Base-by-base conservation (phyloP, 2,329 filamentous ascomycete species). In the Xylaria sp. region DNA sequence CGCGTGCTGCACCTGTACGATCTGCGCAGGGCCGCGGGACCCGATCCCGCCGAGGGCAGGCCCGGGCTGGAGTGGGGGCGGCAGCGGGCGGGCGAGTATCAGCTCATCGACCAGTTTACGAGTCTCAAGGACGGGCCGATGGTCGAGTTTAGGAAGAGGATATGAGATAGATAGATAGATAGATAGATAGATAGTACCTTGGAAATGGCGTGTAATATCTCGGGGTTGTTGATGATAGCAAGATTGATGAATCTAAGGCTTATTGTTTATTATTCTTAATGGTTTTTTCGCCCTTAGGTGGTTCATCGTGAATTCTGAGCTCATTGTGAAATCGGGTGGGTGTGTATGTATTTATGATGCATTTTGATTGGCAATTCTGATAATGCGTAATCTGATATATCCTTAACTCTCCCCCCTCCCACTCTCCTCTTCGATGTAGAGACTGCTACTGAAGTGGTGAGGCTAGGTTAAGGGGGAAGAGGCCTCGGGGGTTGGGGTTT, bases 81-180 rank as follows among this genome's bases (percentile, higher is more conserved):
- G 54, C 84, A 89, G 64, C 82, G 85, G 55, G 76, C 75, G 21
- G 81, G 76, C 1, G 92, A 93, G 83, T 92, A 90, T 78, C 91
- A 93, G 82, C 81, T 93, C 65, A 81, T 86, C 60, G 92, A 94
- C 77, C 90, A 88, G 21, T 93, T 94, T 79, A 92, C 91, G 37
- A 92, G 90, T 74, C 82, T 87, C 74, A 94, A 93, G 82, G 86
- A 91, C 75, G 92, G 92, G 0, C 89, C 90, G 0, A 84, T 92
- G 81, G 82, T 93, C 65, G 87, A 92, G 81, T 91, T 91, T 74
- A 77, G 82, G 74, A 81, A 71, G 65, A 66, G 76, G 21, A 50
- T 64, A 25, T 77, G 32, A 68, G 29, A 32, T n/a, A 35, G 51
- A 8, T 59, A 12, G 3, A 6, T 44, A 13, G 13, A 6, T 51